Percentiles rank a stretch among this genome's conserved stretches.
These are phyloP conservation scores for Fusarium napiforme DNA, from an alignment of 2,329 filamentous ascomycete species.

Conservation along the genomic window DNA sequence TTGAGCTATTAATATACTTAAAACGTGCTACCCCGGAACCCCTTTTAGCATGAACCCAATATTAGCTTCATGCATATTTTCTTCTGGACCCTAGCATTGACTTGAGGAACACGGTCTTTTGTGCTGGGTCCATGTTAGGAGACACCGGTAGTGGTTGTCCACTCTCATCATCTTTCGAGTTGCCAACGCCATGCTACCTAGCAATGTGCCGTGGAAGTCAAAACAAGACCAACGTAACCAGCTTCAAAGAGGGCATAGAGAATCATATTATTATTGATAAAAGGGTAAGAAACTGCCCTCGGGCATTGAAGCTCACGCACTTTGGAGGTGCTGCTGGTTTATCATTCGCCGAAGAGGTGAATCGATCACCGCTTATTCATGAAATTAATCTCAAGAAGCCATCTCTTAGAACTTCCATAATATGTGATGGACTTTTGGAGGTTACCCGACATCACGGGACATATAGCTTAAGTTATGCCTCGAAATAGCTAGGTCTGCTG, in stretches of 20 bases:
- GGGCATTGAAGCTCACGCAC: not conserved
- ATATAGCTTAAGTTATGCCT: not conserved
- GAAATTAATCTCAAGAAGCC: rapidly evolving
- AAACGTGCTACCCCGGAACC: not conserved
- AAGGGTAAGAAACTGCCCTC: not conserved
- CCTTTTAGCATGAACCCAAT: not conserved
- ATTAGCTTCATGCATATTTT: not conserved
- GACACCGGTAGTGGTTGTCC: too few relatives aligned
- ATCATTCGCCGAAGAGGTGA: not conserved
- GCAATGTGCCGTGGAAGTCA: rapidly evolving
- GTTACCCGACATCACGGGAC: not conserved
- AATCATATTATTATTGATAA: too few relatives aligned
- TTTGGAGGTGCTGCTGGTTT: rapidly evolving
- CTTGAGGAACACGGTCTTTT: not conserved
- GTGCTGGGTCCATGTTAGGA: rapidly evolving
- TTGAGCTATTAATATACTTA: not conserved
- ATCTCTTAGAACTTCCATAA: rapidly evolving
- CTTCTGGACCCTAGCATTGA: too few relatives aligned
- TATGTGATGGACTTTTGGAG: not conserved
- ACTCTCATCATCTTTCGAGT: too few relatives aligned
- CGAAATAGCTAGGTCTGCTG: not conserved
- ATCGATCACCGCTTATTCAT: not conserved
- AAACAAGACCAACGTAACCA: rapidly evolving
- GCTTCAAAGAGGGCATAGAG: too few relatives aligned
- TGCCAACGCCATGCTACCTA: not conserved